These are phyloP conservation scores for Camelina hispida DNA, from an alignment of 345 rosid species.

Conservation along the genomic window DNA sequence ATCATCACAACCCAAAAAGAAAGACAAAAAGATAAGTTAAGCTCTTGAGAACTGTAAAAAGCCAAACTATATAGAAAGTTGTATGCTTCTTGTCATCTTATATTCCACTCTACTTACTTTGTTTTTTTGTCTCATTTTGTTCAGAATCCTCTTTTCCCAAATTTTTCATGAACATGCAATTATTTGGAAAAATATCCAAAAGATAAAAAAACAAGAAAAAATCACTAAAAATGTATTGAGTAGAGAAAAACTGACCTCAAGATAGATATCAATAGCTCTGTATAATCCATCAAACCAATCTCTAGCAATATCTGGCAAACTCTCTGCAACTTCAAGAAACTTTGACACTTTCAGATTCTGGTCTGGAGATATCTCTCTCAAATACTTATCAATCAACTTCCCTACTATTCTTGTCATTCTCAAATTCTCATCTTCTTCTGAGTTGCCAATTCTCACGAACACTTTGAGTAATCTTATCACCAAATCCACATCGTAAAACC, in stretches of 20 bases:
- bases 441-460: slow-evolving; percentile 45
- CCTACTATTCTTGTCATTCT: slow-evolving; percentile 62
- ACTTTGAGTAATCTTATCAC: slow-evolving; percentile 61
- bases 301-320: slow-evolving; percentile 75
- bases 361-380: slow-evolving; percentile 80
- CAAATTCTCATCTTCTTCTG: slow-evolving; percentile 40
- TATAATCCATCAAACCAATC: slow-evolving; percentile 81
- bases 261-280: slow-evolving; percentile 79
- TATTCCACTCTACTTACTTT: slow-evolving; percentile 35
- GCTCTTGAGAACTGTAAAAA: slow-evolving; percentile 37
- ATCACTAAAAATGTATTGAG: neutral
- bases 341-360: slow-evolving; percentile 64
- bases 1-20: slow-evolving; percentile 19
- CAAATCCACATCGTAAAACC: slow-evolving; percentile 64
- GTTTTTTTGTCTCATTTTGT: slow-evolving; percentile 19
- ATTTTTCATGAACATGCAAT: slow-evolving; percentile 8
- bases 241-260: slow-evolving; percentile 55
- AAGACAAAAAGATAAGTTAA: slow-evolving; percentile 36
- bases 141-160: neutral
- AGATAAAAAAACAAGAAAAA: neutral
- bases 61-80: slow-evolving; percentile 25
- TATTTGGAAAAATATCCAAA: slow-evolving; percentile 1
- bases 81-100: slow-evolving; percentile 40
- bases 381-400: slow-evolving; percentile 61
- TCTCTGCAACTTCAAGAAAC: slow-evolving; percentile 72